Evolutionary conservation across 202 grass and related monocot species (phyloP), one percentile per base, ranked within the genome.

Genomic region (Zoysia matrella): DNA sequence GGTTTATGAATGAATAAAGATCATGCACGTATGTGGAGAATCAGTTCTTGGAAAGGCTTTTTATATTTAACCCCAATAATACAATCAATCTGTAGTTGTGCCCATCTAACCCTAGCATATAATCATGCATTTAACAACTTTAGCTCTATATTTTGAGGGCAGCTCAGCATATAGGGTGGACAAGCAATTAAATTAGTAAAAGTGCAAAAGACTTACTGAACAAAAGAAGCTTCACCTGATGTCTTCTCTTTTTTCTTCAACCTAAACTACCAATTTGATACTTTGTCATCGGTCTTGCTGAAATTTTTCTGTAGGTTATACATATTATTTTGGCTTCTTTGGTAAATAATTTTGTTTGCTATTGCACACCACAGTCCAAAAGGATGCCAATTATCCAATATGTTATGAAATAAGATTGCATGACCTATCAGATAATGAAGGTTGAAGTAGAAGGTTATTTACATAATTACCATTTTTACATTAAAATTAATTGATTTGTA

Each of bases 61-160:
- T 81, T 81, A 87, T 82, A 80, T 94, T 88, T 88, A 84, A 83
- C 79, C 52, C 72, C 87, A 84, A 88, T 95, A 88, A 92, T 90
- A 82, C 85, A 90, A 86, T 41, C 18, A 63, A 47, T 78, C 40
- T 76, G 47, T 87, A 72, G 52, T 83, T 82, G 36, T 72, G 85
- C 71, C 73, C 74, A 82, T 84, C 73, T 75, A 16, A 69, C 79
- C 60, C 56, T 68, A 74, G 73, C 85, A 90, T 88, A 87, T 90
- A 75, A 71, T 48, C 48, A 39, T 57, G 82, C 70, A 85, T 57
- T 60, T 69, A 82, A 76, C 80, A 61, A 67, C 81, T 85, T 90
- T 92, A 84, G 82, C 76, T 55, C 79, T 45, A 49, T 81, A 63
- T 80, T 81, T 78, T 47, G 64, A 67, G 71, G 43, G 81, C 52